Base-by-base conservation (phyloP, 257 asterid genomes). In the Mitragyna speciosa region DNA sequence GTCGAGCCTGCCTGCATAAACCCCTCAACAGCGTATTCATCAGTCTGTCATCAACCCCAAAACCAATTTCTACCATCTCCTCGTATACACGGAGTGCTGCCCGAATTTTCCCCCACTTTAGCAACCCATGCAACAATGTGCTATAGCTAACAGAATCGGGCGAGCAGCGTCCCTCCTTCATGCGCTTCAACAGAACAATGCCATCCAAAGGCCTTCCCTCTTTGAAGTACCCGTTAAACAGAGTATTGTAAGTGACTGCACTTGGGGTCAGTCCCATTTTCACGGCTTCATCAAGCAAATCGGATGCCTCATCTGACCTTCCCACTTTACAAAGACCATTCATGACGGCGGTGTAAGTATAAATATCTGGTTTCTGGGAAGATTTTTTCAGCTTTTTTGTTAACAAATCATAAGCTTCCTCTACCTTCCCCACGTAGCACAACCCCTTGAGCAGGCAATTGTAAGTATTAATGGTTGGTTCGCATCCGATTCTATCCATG, bases 311-410 rank as follows among this genome's bases (percentile, higher is more conserved):
- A 1, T 83, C 71, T 0, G 94, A 86, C 78, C 94, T 87, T 56
- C 98, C 98, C 54, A 92, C 98, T 81, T 92, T 92, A 70, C 97
- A 94, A 6, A 92, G 84, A 1, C 97, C 97, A 83, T 94, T 91
- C 95, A 94, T 94, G 83, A 94, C 52, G 17, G 92, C 92, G 7
- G 94, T 87, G 87, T 90, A 94, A 33, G 91, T 91, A 67, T 92
- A 92, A 56, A 88, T 81, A 79, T 94, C 97, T 2, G 90, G 97
- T 70, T 85, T 88, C 65, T 79, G 17, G 47, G 84, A 22, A 19
- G 91, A 86, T 31, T 77, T 82, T 86, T 86, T 92, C 81, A 91
- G 41, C 41, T 36, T 82, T 6, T 77, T 86, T 33, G 24, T 67
- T 76, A 92, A 81, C 76, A 91, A 78, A 30, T 85, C 89, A 43